Base-by-base conservation (phyloP, 345 rosid species). In the Theobroma cacao region DNA sequence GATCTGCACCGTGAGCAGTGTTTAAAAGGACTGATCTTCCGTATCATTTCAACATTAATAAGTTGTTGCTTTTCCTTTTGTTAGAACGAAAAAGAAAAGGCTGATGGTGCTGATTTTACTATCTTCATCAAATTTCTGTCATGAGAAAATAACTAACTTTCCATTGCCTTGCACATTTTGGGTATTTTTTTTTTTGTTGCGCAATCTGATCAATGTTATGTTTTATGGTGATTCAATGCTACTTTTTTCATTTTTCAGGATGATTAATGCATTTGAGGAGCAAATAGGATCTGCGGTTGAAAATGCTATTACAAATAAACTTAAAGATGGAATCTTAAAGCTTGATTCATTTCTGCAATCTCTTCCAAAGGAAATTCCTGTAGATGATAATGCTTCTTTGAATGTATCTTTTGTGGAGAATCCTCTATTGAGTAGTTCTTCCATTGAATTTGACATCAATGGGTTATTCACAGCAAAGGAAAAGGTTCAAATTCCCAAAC, bases 361-460 rank as follows among this genome's bases (percentile, higher is more conserved):
- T 80, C 93, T 96, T 84, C 99, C 99, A 18, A 93, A 92, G 81
- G 97, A 91, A 82, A 88, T 96, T 77, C 93, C 92, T 2, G 93
- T 96, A 56, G 99, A 94, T 86, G 92, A 92, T 75, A 87, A 83
- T 84, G 97, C 97, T 90, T 87, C 94, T 48, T 83, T 96, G 79
- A 96, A 96, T 79, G 92, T 91, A 62, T 92, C 99, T 31, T 91
- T 96, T 73, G 93, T 91, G 73, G 71, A 81, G 73, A 81, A 85
- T 78, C 98, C 99, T 81, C 78, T 84, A 26, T 73, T 93, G 78
- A 91, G 86, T 78, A 84, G 86, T 83, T 87, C 94, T 72, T 89
- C 99, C 75, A 87, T 96, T 81, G 92, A 86, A 52, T 93, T 96
- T 74, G 94, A 90, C 78, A 90, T 96, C 77, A 90, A 85, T 70